Percentiles rank a stretch among this genome's conserved stretches.
phyloP scores from a whole-genome alignment of 2,329 filamentous ascomycete genomes.

The Monosporascus sp. region DNA sequence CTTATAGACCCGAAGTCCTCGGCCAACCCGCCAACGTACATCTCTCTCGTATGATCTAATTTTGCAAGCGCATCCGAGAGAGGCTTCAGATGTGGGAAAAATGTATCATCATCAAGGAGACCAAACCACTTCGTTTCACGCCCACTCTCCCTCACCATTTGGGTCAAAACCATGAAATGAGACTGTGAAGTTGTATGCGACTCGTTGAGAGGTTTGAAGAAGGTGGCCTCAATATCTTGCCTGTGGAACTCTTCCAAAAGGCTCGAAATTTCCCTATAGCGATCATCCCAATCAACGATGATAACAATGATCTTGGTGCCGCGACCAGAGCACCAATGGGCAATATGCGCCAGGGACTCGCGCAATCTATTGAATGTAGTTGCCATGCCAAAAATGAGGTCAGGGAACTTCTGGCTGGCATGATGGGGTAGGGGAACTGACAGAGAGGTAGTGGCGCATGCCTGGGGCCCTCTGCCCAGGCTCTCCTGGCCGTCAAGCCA shows the following conservation, averaged over 20 bases:
- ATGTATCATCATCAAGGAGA: slow-evolving; percentile 30
- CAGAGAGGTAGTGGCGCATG: not conserved
- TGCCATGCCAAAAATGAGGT: slow-evolving; percentile 51
- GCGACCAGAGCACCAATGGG: slow-evolving; percentile 47
- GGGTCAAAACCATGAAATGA: no score
- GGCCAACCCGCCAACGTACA: slow-evolving; percentile 50
- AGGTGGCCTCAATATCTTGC: no score
- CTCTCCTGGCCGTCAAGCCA: not conserved
- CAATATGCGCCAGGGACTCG: slow-evolving; percentile 42
- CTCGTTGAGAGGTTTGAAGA: no score
- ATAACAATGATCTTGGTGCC: slow-evolving; percentile 45
- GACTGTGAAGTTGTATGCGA: no score
- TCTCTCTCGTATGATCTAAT: slow-evolving; percentile 37
- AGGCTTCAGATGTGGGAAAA: slow-evolving; percentile 48
- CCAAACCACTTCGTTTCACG: no score
- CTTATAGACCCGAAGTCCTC: slow-evolving; percentile 46
- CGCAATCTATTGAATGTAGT: slow-evolving; percentile 43
- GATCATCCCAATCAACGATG: slow-evolving; percentile 33
- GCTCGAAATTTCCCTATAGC: slow-evolving; percentile 18
- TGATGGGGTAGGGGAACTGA: not conserved
- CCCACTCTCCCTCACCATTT: no score
- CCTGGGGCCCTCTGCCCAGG: no score
- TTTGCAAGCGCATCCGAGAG: slow-evolving; percentile 37
- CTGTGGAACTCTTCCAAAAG: no score
- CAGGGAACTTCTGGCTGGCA: slow-evolving; percentile 29